Percentiles rank a stretch among this genome's conserved stretches.
These are phyloP conservation scores for Colletotrichum sp. DNA, from an alignment of 2,329 filamentous ascomycete species.

Conservation along the genomic window DNA sequence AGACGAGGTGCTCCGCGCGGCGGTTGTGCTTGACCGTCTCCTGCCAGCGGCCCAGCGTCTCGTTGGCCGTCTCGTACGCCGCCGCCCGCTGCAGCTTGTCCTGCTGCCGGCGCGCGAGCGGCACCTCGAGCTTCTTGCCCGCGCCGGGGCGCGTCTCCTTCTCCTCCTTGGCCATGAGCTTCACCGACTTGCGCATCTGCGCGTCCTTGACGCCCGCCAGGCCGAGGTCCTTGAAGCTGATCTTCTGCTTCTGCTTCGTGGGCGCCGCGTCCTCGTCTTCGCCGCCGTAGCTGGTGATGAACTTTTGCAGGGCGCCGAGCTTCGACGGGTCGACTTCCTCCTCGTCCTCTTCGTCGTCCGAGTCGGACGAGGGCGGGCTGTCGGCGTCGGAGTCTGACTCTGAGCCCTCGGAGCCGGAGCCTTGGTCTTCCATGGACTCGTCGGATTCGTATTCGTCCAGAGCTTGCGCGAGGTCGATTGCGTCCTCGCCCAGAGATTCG, in stretches of 20 bases:
- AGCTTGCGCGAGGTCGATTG: constrained; percentile 63
- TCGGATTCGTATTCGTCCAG: constrained; percentile 58
- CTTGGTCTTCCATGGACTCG: constrained; percentile 47
- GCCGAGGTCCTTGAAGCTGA: constrained; percentile 77
- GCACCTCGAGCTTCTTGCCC: constrained; percentile 77
- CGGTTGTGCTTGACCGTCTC: constrained; percentile 96
- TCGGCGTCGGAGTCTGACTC: constrained; percentile 48
- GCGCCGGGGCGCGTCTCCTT: constrained; percentile 51
- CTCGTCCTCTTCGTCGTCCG: constrained; percentile 53
- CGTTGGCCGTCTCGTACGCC: constrained; percentile 89
- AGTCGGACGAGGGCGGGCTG: constrained; percentile 54
- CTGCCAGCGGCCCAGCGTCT: constrained; percentile 88
- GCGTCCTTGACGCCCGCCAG: constrained; percentile 76
- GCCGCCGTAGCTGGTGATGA: constrained; percentile 73
- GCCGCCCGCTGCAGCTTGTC: constrained; percentile 81
- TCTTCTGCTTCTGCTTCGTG: constrained; percentile 52
- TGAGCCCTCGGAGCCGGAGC: constrained; percentile 47
- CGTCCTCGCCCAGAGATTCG: constrained; percentile 63
- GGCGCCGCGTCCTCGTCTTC: constrained; percentile 52
- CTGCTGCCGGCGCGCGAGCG: constrained; percentile 85
- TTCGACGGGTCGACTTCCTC: constrained; percentile 57
- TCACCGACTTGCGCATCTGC: constrained; percentile 78
- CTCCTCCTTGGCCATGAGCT: constrained; percentile 71
- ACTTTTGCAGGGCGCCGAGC: constrained; percentile 68
- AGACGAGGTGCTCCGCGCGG: constrained; percentile 86